Evolutionary conservation across 768 basidiomycete species (phyloP).

Genomic region (Serendipita sp.): DNA sequence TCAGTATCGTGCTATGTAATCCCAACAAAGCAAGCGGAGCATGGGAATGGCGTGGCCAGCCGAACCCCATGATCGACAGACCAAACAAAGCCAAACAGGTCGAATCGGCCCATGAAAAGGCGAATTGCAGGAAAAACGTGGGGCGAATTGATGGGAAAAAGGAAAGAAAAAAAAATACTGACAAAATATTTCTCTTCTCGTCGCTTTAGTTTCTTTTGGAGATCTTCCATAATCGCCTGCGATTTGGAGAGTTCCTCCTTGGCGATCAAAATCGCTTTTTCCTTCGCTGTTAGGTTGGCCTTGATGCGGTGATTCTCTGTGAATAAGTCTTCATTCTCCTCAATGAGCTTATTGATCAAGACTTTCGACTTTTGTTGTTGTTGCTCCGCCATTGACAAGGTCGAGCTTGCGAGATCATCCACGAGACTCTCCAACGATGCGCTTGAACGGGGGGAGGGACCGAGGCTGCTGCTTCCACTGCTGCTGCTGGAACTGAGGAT

Average conservation of each 20-base stretch:
- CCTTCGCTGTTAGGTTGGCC: not conserved
- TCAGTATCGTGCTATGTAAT: not conserved
- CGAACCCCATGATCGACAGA: not conserved
- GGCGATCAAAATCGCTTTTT: not conserved
- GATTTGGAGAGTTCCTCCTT: not conserved
- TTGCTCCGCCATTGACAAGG: not conserved
- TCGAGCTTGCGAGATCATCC: not conserved
- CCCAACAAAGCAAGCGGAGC: not conserved
- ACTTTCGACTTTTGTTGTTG: not conserved
- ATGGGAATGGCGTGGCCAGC: not conserved
- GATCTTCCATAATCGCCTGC: not conserved
- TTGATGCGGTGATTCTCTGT: not conserved
- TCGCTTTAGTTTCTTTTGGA: not conserved
- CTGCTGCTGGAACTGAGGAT: no score
- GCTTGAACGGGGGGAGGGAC: not conserved
- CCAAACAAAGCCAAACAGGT: not conserved
- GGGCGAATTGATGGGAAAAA: not conserved
- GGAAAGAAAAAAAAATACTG: not conserved
- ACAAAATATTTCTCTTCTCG: not conserved
- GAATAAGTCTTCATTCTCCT: not conserved
- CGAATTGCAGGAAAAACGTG: not conserved
- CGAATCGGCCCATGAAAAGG: not conserved
- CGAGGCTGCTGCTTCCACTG: not conserved
- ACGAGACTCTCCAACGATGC: not conserved
- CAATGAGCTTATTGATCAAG: not conserved